A percentile compares a stretch with the other conserved stretches of the same genome.
Conservation (phyloP, 2,329 filamentous ascomycete genomes). For the Huntiella moniliformis region DNA sequence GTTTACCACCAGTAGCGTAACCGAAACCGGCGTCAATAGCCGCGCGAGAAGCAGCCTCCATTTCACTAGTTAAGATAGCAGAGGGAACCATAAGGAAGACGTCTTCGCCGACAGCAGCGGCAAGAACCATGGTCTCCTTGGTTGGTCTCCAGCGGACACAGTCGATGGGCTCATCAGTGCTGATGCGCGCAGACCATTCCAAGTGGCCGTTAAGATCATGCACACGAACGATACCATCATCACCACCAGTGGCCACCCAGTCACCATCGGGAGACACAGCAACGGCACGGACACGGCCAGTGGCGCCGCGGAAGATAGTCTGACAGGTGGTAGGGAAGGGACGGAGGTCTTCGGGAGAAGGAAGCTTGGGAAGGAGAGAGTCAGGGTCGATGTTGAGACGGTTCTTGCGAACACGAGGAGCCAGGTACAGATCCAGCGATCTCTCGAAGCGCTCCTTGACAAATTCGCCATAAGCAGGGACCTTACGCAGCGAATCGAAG, state of each 20-base stretch:
- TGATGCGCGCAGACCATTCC: constrained; percentile 67
- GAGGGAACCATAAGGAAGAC: constrained; percentile 70
- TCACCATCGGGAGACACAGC: constrained; percentile 70
- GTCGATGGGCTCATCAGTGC: constrained; percentile 62
- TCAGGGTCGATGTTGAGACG: constrained; percentile 92
- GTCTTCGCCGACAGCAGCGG: constrained; percentile 68
- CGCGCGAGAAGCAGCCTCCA: constrained; percentile 56
- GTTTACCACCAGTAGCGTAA: constrained; percentile 54
- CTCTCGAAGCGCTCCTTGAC: constrained; percentile 94
- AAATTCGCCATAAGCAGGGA: constrained; percentile 76
- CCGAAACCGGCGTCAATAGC: constrained; percentile 81
- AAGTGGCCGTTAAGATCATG: constrained; percentile 86
- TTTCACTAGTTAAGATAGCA: constrained; percentile 49
- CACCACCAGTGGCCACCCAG: constrained; percentile 79
- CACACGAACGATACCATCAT: constrained; percentile 79
- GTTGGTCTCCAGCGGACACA: constrained; percentile 77
- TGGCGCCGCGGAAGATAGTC: constrained; percentile 72
- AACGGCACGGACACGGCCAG: constrained; percentile 69
- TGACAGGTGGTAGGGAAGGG: constrained; percentile 87
- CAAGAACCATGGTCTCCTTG: constrained; percentile 61
- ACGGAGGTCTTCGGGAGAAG: constrained; percentile 78
- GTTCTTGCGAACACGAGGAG: constrained; percentile 78
- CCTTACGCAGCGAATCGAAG: constrained; percentile 69
- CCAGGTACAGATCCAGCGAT: constrained; percentile 86
- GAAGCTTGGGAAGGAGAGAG: constrained; percentile 79